phyloP scores from a whole-genome alignment of 495 filamentous ascomycete species.

The Penicillium coprophilum region DNA sequence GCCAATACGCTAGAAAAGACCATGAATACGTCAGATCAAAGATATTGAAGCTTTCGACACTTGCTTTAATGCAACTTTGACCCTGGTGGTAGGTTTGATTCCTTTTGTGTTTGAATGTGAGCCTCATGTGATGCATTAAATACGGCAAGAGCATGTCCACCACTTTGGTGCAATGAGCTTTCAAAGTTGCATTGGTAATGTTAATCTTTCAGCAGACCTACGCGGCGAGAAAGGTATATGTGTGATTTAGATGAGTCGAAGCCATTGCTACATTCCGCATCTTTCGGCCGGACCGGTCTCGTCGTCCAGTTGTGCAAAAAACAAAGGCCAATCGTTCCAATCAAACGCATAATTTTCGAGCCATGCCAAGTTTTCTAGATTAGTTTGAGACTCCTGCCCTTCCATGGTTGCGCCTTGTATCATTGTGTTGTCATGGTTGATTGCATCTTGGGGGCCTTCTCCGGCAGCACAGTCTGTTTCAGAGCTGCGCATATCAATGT shows the following conservation, averaged over 20 bases:
- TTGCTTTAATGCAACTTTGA: too few relatives aligned
- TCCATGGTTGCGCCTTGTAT: background rate
- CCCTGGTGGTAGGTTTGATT: too few relatives aligned
- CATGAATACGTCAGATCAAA: too few relatives aligned
- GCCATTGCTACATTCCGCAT: background rate
- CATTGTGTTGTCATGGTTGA: background rate
- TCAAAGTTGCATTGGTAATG: background rate
- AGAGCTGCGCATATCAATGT: background rate
- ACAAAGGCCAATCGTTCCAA: constrained; percentile 19
- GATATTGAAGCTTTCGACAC: too few relatives aligned
- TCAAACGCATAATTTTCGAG: constrained; percentile 14
- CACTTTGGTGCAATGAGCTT: background rate
- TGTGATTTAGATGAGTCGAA: background rate
- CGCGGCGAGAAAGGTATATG: background rate
- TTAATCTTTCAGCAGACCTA: background rate
- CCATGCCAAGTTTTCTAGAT: background rate
- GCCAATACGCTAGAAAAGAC: too few relatives aligned
- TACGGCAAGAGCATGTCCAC: background rate
- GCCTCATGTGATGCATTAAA: too few relatives aligned
- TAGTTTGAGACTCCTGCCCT: background rate
- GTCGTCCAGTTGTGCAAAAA: constrained; percentile 15
- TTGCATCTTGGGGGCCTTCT: background rate
- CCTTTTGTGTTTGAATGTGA: too few relatives aligned
- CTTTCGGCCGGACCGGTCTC: background rate
- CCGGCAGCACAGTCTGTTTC: background rate